phyloP scores from a whole-genome alignment of 129 eudicot species.

The Helichrysum umbraculigerum region DNA sequence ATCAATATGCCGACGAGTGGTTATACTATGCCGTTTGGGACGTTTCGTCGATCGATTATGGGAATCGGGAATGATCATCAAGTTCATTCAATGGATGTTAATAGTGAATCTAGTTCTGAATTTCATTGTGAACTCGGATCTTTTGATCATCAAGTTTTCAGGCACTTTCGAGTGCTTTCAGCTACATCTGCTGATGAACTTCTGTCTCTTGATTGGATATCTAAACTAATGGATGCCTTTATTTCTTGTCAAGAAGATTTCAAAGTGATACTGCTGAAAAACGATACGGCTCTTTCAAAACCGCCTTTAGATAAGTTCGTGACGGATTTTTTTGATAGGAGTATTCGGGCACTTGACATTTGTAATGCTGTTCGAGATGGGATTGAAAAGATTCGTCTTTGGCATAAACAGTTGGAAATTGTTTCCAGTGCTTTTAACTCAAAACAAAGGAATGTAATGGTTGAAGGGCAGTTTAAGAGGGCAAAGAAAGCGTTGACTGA shows the following conservation, averaged over 20 bases:
- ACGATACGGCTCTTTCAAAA: slow-evolving; percentile 47
- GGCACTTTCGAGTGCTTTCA: slow-evolving; percentile 61
- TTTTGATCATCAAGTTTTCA: slow-evolving; percentile 51
- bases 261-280: slow-evolving; percentile 38
- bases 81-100: slow-evolving; percentile 57
- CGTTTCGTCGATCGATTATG: slow-evolving; percentile 66
- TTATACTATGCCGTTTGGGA: slow-evolving; percentile 56
- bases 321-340: slow-evolving; percentile 59
- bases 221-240: slow-evolving; percentile 57
- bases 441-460: slow-evolving; percentile 41
- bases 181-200: slow-evolving; percentile 52
- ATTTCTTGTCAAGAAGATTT: slow-evolving; percentile 66
- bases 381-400: slow-evolving; percentile 62
- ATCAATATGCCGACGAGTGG: slow-evolving; percentile 56
- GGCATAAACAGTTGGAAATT: slow-evolving; percentile 68
- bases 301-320: slow-evolving; percentile 61
- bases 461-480: slow-evolving; percentile 71
- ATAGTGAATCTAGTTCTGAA: slow-evolving; percentile 31
- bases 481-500: slow-evolving; percentile 77
- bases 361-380: slow-evolving; percentile 88
- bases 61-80: slow-evolving; percentile 55
- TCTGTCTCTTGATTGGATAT: slow-evolving; percentile 64
- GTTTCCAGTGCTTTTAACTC: slow-evolving; percentile 57
- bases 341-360: slow-evolving; percentile 75
- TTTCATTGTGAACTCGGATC: slow-evolving; percentile 44